Conservation (phyloP, 805 yeast genomes). For the Teunomyces stri region DNA sequence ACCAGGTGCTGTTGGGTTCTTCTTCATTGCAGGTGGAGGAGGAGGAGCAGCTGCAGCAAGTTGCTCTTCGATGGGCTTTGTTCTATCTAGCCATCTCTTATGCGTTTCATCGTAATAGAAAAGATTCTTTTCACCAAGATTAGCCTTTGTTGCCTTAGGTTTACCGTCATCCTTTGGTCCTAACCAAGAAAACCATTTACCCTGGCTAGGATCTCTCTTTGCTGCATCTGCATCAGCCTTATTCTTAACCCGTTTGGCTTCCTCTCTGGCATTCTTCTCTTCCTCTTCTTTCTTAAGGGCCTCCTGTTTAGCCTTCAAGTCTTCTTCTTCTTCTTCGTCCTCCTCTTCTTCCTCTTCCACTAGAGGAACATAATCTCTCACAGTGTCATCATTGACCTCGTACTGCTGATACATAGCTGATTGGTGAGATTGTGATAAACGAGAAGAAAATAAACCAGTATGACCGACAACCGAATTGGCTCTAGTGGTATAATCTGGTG, state of each 20-base stretch:
- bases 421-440: constrained; percentile 44
- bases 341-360: constrained; percentile 48
- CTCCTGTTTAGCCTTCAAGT: constrained; percentile 19
- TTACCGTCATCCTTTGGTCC: constrained; percentile 50
- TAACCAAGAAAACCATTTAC: constrained; percentile 51
- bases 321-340: constrained; percentile 42
- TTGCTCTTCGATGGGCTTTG: constrained; percentile 65
- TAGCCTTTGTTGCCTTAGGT: constrained; percentile 78
- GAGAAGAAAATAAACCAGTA: constrained; percentile 35
- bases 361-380: constrained; percentile 39
- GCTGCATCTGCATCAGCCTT: constrained; percentile 12
- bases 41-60: constrained; percentile 54
- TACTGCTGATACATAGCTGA: constrained; percentile 44
- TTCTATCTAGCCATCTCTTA: constrained; percentile 82
- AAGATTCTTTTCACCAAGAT: constrained; percentile 73
- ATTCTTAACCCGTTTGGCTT: constrained; percentile 37
- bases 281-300: constrained; percentile 18
- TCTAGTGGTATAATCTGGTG: constrained; percentile 44
- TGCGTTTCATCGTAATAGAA: constrained; percentile 80
- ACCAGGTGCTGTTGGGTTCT: constrained; percentile 14
- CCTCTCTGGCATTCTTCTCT: constrained; percentile 13
- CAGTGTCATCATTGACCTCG: constrained; percentile 45
- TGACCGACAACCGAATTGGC: constrained; percentile 42
- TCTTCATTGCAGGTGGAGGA: constrained; percentile 56
- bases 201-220: constrained; percentile 8